These are phyloP conservation scores for Penicillium odoratum DNA, from an alignment of 495 filamentous ascomycete species.

Conservation along the genomic window DNA sequence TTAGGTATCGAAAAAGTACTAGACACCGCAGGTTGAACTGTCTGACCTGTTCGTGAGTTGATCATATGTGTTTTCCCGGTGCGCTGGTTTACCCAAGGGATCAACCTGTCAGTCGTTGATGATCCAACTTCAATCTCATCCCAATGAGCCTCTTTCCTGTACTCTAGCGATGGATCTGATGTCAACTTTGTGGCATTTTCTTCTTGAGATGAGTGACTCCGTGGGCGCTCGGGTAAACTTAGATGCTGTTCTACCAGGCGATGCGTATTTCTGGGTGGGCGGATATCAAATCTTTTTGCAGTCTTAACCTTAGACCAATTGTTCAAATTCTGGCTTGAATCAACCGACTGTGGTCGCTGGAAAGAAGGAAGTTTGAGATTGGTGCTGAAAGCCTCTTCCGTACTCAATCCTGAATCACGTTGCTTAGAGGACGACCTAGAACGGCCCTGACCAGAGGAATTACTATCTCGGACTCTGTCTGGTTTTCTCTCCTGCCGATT, in stretches of 20 bases:
- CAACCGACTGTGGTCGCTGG: slow-evolving; percentile 16
- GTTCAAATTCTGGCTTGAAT: slow-evolving; percentile 43
- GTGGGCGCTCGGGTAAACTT: not conserved
- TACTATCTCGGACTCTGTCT: slow-evolving; percentile 4
- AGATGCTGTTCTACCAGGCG: not conserved
- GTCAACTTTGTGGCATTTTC: not conserved
- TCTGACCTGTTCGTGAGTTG: slow-evolving; percentile 63
- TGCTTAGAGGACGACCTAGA: not conserved
- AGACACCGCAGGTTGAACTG: slow-evolving; percentile 21
- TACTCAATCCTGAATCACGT: slow-evolving; percentile 5
- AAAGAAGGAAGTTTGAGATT: slow-evolving; percentile 39
- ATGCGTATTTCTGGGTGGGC: not conserved
- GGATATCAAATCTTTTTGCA: slow-evolving; percentile 32
- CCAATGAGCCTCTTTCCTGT: not conserved
- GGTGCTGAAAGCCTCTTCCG: slow-evolving; percentile 29
- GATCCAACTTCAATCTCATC: not conserved
- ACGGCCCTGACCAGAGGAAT: not conserved
- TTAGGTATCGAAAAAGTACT: not conserved
- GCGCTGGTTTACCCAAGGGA: slow-evolving; percentile 68
- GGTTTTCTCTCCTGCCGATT: slow-evolving; percentile 18
- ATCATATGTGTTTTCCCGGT: slow-evolving; percentile 60
- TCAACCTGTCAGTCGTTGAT: slow-evolving; percentile 31
- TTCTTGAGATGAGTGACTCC: not conserved
- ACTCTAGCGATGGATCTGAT: not conserved
- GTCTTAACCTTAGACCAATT: slow-evolving; percentile 71